These are phyloP conservation scores for Areca catechu DNA, from an alignment of 176 grass and related monocot species.

Conservation along the genomic window DNA sequence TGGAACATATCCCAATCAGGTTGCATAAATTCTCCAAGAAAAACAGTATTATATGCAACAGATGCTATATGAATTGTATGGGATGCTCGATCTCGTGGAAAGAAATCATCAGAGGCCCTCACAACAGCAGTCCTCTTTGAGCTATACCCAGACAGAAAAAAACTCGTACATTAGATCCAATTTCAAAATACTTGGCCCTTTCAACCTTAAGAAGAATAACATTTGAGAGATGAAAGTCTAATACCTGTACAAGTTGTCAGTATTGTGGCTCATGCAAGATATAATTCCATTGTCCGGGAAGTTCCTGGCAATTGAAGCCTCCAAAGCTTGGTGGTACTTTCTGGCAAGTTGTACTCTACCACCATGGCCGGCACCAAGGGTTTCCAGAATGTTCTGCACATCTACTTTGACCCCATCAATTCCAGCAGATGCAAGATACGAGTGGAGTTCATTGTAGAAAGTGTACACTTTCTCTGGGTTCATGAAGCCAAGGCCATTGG, in stretches of 20 bases:
- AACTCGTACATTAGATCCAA: too few relatives aligned
- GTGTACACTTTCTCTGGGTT: conserved; percentile 41
- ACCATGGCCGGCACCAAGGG: conserved; percentile 36
- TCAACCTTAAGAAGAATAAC: too few relatives aligned
- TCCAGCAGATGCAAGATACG: conserved; percentile 36
- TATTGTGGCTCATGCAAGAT: conserved; percentile 62
- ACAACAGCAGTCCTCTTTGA: conserved; percentile 35
- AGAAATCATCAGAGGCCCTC: conserved; percentile 56
- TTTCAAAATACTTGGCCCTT: too few relatives aligned
- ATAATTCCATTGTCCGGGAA: conserved; percentile 42
- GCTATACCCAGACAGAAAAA: conserved; percentile 22
- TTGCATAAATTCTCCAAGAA: conserved; percentile 43
- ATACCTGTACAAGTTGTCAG: conserved; percentile 52
- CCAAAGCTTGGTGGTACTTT: conserved; percentile 50
- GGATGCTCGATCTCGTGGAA: conserved; percentile 31
- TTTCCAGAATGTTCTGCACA: conserved; percentile 52
- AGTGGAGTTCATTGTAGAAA: conserved; percentile 59
- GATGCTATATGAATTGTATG: conserved; percentile 44
- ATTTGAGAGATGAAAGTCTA: too few relatives aligned
- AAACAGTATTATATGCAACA: conserved; percentile 43
- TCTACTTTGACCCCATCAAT: conserved; percentile 69
- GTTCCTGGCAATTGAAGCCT: conserved; percentile 37
- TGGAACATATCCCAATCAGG: conserved; percentile 73
- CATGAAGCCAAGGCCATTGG: conserved; percentile 41
- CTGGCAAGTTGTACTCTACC: conserved; percentile 38